Base-by-base conservation (phyloP, 108 stramenopile genomes). In the Skeletonema menzelii region DNA sequence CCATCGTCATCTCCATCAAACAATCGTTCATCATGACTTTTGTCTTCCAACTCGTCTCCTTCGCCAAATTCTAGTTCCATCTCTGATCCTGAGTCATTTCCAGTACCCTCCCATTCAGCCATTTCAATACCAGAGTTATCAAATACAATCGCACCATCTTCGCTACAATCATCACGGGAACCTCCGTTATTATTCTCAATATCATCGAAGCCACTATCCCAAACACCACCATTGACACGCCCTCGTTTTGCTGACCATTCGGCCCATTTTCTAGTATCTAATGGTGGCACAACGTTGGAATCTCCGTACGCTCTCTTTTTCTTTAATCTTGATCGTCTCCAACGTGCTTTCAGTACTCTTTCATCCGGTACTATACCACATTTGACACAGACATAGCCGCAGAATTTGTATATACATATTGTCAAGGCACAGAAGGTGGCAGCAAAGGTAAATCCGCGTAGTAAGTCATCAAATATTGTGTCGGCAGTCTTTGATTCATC, bases 381-480 rank as follows among this genome's bases (percentile, higher is more conserved):
- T 59, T 40, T 32, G 38, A 80, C 59, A 58, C 79, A 80, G 11
- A 35, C 15, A 22, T 69, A 69, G 31, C 62, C 35, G 37, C 79
- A 80, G 14, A 26, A 19, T 47, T 59, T 64, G 67, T 73, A 47
- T 10, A 73, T 42, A 15, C 38, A 69, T 11, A 68, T 27, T 2
- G 69, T 7, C 47, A 37, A 63, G 13, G 63, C 26, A 63, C 65
- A 69, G 38, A 80, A 73, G 37, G 65, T 19, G 6, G 65, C 67
- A 14, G 79, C 79, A 34, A 80, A 80, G 42, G 72, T 67, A 46
- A 80, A 80, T 13, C 79, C 79, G 10, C 79, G 79, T 13, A 69
- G 55, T 24, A 80, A 60, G 56, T 80, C 79, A 40, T 80, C 72
- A 26, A 80, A 58, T 57, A 80, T 80, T 63, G 79, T 80, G 40